phyloP scores from a whole-genome alignment of 202 grass and related monocot genomes.

The Sporobolus alterniflorus region DNA sequence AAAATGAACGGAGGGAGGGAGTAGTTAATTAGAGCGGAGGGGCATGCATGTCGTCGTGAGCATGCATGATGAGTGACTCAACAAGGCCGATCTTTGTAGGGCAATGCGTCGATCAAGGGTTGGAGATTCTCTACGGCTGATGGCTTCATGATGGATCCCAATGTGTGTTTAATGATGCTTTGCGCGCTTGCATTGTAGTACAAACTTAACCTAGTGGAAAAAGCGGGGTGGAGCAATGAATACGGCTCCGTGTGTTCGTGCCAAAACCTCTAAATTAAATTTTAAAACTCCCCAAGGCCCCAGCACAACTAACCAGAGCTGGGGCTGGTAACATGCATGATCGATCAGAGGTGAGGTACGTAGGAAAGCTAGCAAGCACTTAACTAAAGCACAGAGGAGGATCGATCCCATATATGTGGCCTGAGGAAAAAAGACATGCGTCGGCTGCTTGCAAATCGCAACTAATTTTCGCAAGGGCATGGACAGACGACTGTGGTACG shows the following conservation, averaged over 20 bases:
- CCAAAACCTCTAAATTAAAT: too few species aligned
- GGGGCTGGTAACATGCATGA: too few species aligned
- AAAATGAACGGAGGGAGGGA: too few species aligned
- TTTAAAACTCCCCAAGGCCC: too few species aligned
- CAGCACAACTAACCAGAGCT: too few species aligned
- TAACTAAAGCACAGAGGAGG: not conserved
- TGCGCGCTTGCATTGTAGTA: not conserved
- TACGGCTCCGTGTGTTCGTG: not conserved
- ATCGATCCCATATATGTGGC: not conserved
- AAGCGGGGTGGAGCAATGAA: not conserved
- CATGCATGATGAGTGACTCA: slow-evolving; percentile 27
- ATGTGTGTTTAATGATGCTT: slow-evolving; percentile 22
- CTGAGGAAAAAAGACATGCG: not conserved
- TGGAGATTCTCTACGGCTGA: slow-evolving; percentile 37
- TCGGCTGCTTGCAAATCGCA: slow-evolving; percentile 12
- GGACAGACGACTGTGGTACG: not conserved
- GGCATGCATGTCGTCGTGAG: too few species aligned
- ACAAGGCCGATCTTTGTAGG: slow-evolving; percentile 20
- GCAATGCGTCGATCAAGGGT: not conserved
- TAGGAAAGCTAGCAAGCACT: too few species aligned
- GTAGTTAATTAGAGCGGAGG: too few species aligned
- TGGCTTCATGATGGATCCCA: slow-evolving; percentile 46
- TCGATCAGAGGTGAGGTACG: too few species aligned
- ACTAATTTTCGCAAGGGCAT: not conserved
- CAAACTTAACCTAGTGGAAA: not conserved